phyloP scores from a whole-genome alignment of 1,284 basidiomycete genomes.

The Apiotrichum brassicae region DNA sequence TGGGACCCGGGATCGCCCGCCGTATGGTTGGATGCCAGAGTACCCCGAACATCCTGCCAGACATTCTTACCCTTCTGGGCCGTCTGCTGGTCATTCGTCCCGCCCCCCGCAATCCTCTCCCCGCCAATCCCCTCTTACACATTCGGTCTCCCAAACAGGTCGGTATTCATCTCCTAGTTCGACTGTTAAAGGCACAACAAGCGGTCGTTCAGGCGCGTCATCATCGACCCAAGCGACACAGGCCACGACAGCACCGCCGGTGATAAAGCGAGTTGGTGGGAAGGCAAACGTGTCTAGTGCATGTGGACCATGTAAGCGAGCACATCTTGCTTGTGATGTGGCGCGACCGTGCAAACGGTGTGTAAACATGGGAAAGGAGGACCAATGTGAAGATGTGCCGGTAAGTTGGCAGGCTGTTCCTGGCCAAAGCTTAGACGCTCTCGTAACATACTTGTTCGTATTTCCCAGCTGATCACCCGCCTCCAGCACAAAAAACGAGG shows the following conservation, averaged over 20 bases:
- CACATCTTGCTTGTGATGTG: constrained; percentile 42
- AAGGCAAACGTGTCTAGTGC: constrained; percentile 36
- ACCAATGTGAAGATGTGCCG: constrained; percentile 42
- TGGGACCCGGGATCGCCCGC: neutral
- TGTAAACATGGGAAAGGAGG: constrained; percentile 38
- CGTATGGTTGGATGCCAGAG: neutral
- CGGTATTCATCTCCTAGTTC: neutral
- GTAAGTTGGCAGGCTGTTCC: constrained; percentile 23
- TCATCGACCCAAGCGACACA: neutral
- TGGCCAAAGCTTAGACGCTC: too few relatives aligned
- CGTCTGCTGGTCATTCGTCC: neutral
- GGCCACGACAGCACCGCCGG: neutral
- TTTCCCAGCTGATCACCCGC: neutral
- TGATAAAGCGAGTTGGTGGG: constrained; percentile 23
- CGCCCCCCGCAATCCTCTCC: neutral
- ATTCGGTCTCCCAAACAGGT: too few relatives aligned
- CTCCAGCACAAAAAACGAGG: constrained; percentile 43
- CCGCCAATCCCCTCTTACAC: neutral
- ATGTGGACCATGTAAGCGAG: constrained; percentile 41
- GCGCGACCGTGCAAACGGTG: constrained; percentile 44
- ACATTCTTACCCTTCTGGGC: neutral
- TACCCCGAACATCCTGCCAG: neutral
- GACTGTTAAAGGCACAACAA: neutral
- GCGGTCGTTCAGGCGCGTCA: neutral
- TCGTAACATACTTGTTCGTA: neutral